Base-by-base conservation (phyloP, 2,329 filamentous ascomycete genomes). In the Aureobasidium sp. region DNA sequence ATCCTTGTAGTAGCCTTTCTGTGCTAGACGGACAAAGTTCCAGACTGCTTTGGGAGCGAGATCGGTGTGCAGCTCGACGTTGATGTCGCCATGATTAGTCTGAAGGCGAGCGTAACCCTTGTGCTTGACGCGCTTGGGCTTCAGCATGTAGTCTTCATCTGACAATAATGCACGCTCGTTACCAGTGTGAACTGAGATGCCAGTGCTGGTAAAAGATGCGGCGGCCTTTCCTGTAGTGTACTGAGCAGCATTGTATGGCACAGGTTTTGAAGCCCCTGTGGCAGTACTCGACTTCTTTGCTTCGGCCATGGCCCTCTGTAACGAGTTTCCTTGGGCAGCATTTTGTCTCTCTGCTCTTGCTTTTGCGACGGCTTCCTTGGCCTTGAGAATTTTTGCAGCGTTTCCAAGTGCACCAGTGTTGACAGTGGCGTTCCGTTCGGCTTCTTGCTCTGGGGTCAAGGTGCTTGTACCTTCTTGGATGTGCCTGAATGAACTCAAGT, bases 111-210 rank as follows among this genome's bases (percentile, higher is more conserved):
- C 92, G 72, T 96, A 97, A 30, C 93, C 94, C 68, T 93, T 95
- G 67, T 84, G 84, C 76, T 96, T 96, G 63, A 99, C 86, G 44
- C 91, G 85, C 68, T 88, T 89, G 7, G 92, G 91, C 73, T 90
- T 91, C 59, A 99, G 82, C 89, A 99, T 95, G 75, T 93, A 99
- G 72, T 97, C 92, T 76, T 99, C 94, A 65, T 97, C 91, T 1
- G 88, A 90, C 51, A 99, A 81, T 50, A 95, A 78, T 3, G 94
- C 93, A 59, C 92, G 83, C 70, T 95, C 91, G 67, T 85, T 88
- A 61, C 89, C 92, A 0, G 94, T 99, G 71, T 95, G 89, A 0
- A 92, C 92, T 0, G 93, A 97, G 57, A 99, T 77, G 5, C 94
- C 93, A 0, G 94, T 99, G 67, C 90, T 95, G 8, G 94, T 99